Evolutionary conservation across 139 green algal genomes (phyloP).

Genomic region (Chlamydomonas sphaeroides): DNA sequence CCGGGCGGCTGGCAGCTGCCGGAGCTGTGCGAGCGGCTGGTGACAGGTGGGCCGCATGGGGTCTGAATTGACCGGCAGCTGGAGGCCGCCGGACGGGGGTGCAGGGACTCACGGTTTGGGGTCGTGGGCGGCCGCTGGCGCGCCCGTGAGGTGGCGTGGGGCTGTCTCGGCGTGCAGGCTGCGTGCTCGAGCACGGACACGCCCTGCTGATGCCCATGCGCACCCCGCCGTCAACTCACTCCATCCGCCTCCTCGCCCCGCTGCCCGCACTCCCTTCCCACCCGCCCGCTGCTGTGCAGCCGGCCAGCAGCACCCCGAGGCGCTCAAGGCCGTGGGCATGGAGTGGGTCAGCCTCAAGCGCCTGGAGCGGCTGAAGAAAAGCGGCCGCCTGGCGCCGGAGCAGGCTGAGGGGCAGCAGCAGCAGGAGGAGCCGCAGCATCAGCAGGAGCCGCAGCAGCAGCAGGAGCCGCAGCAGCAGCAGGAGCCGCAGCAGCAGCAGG

Average conservation of each 20-base stretch:
- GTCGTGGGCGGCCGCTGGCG: too few species aligned
- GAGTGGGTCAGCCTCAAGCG: not conserved
- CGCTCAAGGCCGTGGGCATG: not conserved
- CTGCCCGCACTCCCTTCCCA: not conserved
- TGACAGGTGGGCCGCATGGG: not conserved
- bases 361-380: not conserved
- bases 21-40: not conserved
- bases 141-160: not conserved
- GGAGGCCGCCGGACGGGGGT: too few species aligned
- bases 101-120: not conserved
- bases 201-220: not conserved
- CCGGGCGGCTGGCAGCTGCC: conserved; percentile 6
- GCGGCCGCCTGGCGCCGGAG: too few species aligned
- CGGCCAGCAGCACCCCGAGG: conserved; percentile 16
- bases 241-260: not conserved
- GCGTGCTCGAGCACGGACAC: not conserved
- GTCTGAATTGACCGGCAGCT: not conserved
- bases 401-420: too few species aligned
- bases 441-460: too few species aligned
- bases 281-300: not conserved
- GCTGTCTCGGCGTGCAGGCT: not conserved
- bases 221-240: not conserved
- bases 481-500: too few species aligned
- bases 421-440: too few species aligned
- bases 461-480: too few species aligned